Percentiles rank a stretch among this genome's conserved stretches.
These are phyloP conservation scores for Cyclotella sp. DNA, from an alignment of 108 stramenopile species.

Conservation along the genomic window DNA sequence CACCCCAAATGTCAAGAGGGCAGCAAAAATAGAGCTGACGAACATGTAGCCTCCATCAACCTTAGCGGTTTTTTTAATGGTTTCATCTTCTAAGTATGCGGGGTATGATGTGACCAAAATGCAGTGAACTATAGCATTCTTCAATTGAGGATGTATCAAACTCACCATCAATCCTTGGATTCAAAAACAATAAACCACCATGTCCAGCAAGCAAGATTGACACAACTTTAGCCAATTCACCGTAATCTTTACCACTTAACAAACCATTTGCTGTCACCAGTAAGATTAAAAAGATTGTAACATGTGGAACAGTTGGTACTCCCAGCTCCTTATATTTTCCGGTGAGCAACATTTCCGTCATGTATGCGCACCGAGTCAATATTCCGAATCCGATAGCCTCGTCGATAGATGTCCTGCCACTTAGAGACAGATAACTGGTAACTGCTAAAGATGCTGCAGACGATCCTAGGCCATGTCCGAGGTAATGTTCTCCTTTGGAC, in stretches of 20 bases:
- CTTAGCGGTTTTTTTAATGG: conserved; percentile 28
- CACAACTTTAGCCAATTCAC: conserved; percentile 26
- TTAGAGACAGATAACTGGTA: conserved; percentile 18
- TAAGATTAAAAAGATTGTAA: conserved; percentile 22
- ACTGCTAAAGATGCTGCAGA: conserved; percentile 26
- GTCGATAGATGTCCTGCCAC: conserved; percentile 23
- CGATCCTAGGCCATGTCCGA: conserved; percentile 32
- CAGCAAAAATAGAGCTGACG: conserved; percentile 26
- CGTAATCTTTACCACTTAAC: conserved; percentile 20
- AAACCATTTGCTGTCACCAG: conserved; percentile 29
- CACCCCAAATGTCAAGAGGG: conserved; percentile 29
- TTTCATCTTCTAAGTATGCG: conserved; percentile 18
- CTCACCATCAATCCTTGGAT: conserved; percentile 40
- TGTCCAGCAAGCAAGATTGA: conserved; percentile 26
- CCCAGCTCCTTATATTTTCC: conserved; percentile 32
- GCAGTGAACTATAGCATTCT: conserved; percentile 4
- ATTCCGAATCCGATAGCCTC: conserved; percentile 33
- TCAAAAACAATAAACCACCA: conserved; percentile 33
- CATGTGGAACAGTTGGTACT: conserved; percentile 22
- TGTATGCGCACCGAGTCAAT: conserved; percentile 17
- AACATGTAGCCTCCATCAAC: conserved; percentile 40
- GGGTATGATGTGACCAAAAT: not conserved
- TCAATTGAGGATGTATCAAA: not conserved
- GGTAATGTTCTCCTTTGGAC: conserved; percentile 28
- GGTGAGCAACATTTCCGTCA: conserved; percentile 35